Evolutionary conservation across 805 yeast genomes (phyloP), one percentile per base, ranked within the genome.

Genomic region (Candida nanaspora): DNA sequence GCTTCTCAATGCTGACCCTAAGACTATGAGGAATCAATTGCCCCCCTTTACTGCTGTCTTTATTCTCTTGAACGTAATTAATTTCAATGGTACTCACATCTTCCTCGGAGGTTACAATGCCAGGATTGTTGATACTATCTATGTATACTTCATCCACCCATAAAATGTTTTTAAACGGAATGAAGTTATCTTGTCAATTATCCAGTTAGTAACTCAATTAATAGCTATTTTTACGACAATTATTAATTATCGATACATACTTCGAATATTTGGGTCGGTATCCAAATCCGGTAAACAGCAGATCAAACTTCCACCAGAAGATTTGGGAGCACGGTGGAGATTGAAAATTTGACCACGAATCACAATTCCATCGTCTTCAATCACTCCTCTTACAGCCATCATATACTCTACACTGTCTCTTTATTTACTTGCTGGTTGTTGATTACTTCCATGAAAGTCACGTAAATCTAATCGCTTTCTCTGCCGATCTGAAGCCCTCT

Each of bases 121-220:
- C 8, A 6, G 22, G 15, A 16, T n/a, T 4, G 11, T 31, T 22
- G n/a, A 11, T 16, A 27, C 20, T 23, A 5, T 19, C n/a, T 4
- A 10, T 32, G 25, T 18, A 5, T 9, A 22, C 11, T 11, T 21
- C 19, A 26, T 58, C 56, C 3, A 47, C 59, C 58, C 60, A 51
- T 8, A 59, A 33, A 18, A 59, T 51, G 41, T 53, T 45, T 27
- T 43, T 43, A 38, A 48, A 56, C 2, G 56, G 51, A 1, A 59
- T 46, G n/a, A 53, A 35, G 14, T 38, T 40, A 6, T 33, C 35
- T 33, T 13, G n/a, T 7, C 6, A 7, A 27, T 27, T 13, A 13
- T n/a, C n/a, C 30, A 27, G n/a, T 27, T 10, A 27, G n/a, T 5
- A 27, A 13, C 6, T 13, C 5, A 27, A 15, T 27, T 13, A 13